Evolutionary conservation across 257 asterid genomes (phyloP).

Genomic region (Solanum bulbocastanum): DNA sequence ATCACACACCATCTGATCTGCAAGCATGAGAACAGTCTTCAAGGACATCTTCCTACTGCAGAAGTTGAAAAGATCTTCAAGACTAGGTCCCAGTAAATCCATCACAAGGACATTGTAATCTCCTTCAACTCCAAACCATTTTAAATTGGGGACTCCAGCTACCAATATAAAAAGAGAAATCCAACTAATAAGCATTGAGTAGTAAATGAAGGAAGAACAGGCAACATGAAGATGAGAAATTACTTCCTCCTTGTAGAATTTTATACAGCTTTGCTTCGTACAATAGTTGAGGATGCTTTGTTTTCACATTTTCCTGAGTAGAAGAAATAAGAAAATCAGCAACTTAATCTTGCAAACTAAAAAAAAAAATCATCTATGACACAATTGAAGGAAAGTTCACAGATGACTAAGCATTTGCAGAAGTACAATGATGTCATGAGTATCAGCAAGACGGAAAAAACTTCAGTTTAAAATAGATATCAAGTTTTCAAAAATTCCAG

Average conservation of each 20-base stretch:
- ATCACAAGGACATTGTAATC: conserved; percentile 60
- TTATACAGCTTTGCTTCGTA: conserved; percentile 60
- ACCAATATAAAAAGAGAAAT: conserved; percentile 4
- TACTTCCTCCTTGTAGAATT: conserved; percentile 68
- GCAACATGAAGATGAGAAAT: conserved; percentile 12
- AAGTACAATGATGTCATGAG: not conserved
- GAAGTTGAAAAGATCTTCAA: conserved; percentile 60
- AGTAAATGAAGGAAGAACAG: not conserved
- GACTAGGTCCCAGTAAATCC: conserved; percentile 75
- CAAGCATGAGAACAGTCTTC: conserved; percentile 74
- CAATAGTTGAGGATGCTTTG: conserved; percentile 58
- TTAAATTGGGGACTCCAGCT: conserved; percentile 59
- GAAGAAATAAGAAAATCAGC: not conserved
- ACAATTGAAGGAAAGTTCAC: not conserved
- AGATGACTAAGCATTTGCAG: not conserved
- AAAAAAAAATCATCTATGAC: conserved; percentile 1
- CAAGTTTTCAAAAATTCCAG: not conserved
- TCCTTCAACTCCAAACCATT: conserved; percentile 70
- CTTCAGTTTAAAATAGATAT: not conserved
- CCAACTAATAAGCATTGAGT: not conserved
- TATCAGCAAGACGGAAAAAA: not conserved
- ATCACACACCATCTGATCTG: conserved; percentile 58
- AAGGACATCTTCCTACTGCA: conserved; percentile 60
- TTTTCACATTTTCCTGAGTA: conserved; percentile 54
- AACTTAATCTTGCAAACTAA: not conserved